Evolutionary conservation across 192 early-diverging fungal species (phyloP).

Genomic region (Chytriomyces confervae): DNA sequence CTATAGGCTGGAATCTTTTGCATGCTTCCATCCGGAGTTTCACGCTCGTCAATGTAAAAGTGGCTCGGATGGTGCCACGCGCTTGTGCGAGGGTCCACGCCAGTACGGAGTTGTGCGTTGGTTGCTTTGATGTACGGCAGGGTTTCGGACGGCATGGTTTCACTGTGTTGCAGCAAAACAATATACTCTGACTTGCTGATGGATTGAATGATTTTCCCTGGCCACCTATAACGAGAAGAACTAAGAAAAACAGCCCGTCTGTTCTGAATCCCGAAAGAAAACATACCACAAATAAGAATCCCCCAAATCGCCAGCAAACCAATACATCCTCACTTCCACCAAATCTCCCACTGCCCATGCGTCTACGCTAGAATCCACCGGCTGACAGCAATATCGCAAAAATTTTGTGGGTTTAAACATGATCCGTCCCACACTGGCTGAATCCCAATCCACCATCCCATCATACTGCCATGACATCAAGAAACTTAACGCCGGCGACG

Average conservation of each 20-base stretch:
- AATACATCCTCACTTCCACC: slow-evolving; percentile 16
- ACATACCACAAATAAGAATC: slow-evolving; percentile 21
- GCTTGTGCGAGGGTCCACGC: slow-evolving; percentile 6
- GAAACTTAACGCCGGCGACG: not conserved
- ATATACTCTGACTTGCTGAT: not conserved
- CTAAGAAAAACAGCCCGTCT: not conserved
- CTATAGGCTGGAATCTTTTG: not conserved
- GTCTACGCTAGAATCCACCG: not conserved
- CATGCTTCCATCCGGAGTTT: not conserved
- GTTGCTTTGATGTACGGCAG: slow-evolving; percentile 13
- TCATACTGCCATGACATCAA: not conserved
- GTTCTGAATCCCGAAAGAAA: not conserved
- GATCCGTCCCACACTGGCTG: not conserved
- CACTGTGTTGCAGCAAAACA: slow-evolving; percentile 21
- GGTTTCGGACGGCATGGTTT: not conserved
- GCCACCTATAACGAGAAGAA: slow-evolving; percentile 2
- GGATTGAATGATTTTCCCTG: slow-evolving; percentile 4
- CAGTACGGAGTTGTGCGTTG: slow-evolving; percentile 12
- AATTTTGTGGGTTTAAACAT: slow-evolving; percentile 10
- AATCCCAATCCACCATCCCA: slow-evolving; percentile 4
- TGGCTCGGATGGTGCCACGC: not conserved
- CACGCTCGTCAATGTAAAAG: slow-evolving; percentile 7
- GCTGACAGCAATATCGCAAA: not conserved
- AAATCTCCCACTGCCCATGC: not conserved
- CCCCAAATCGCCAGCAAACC: slow-evolving; percentile 4